Evolutionary conservation across 1,139 yeast genomes (phyloP), one percentile per base, ranked within the genome.

Genomic region (Pichia sp.): DNA sequence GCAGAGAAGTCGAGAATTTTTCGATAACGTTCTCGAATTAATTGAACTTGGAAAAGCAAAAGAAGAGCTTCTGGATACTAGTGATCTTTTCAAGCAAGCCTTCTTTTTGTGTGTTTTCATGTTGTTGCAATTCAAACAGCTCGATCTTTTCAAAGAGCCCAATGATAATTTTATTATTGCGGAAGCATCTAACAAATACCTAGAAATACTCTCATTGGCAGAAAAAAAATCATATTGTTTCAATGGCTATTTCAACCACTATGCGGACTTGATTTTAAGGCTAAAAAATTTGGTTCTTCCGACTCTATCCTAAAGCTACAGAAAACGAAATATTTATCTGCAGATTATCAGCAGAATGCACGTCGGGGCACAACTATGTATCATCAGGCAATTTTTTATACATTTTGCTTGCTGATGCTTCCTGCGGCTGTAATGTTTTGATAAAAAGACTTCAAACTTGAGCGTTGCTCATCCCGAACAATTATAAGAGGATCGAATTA

Each of bases 71-170:
- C 31, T 46, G 5, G 40, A 45, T 44, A 23, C 41, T 31, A 51
- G 47, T 29, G 59, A 56, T 50, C 19, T 50, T 6, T 19, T 56
- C 2, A 54, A 52, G 38, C 55, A 54, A 36, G 50, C 52, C 19
- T 26, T 16, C 2, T 45, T 56, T 16, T 44, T 52, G 29, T 44
- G 41, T 3, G n/a, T 52, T 15, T 56, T 54, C 38, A 51, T 54
- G 49, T 23, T 49, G 15, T 30, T 56, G 41, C 52, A 56, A 23
- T 56, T 56, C 30, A 54, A 50, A 23, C 52, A 54, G 34, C 15
- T 56, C 5, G 44, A 32, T 29, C 38, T 56, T 10, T 51, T 54
- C 31, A 44, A 43, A 31, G 52, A 45, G 15, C 15, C 49, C 7
- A 41, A 46, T 26, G 55, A 56, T 23, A 16, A n/a, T 13, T 32